Base-by-base conservation (phyloP, 2,329 filamentous ascomycete genomes). In the Byssochlamys sp. region DNA sequence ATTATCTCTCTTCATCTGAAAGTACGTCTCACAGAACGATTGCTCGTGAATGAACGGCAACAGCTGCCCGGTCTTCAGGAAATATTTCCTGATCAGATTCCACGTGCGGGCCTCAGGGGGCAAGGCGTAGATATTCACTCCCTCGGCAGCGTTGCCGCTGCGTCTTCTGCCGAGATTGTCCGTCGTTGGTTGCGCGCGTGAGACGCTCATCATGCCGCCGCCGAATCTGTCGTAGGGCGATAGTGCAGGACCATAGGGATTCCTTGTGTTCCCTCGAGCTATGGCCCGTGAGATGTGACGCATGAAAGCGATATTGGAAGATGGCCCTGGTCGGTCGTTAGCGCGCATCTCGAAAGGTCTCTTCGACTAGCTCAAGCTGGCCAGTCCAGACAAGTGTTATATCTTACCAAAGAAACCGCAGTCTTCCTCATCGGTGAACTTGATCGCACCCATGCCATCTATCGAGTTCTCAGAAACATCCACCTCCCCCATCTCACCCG, bases 271-370 rank as follows among this genome's bases (percentile, higher is more conserved):
- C 51, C 53, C 39, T 31, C 54, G 56, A 28, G 62, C 61, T 28
- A 71, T 62, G 11, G 71, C 66, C 31, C 66, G 65, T 19, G 71
- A 69, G 25, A 77, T 69, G 33, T 73, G 68, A 3, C 72, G 66
- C 7, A 69, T 67, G 57, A 77, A 75, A 10, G 72, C 70, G 54
- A 76, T 75, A 60, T 77, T 77, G 1, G 75, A 76, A 5, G 74
- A 74, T 26, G 73, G 70, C 2, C 73, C 71, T 73, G 25, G 4
- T 54, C 3, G 29, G 12, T 55, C 35, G 14, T 29, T 52, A 57
- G 31, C 35, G 50, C 27, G 50, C 27, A 25, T 35, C 14, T 31
- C 52, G 12, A 26, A 10, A 52, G 19, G 19, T 24, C 24, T 12
- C 26, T 33, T 19, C 14, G 33, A 53, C 29, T 11, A 7, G 9